These are phyloP conservation scores for Scedosporium apiospermum DNA, from an alignment of 2,329 filamentous ascomycete species.

Conservation along the genomic window DNA sequence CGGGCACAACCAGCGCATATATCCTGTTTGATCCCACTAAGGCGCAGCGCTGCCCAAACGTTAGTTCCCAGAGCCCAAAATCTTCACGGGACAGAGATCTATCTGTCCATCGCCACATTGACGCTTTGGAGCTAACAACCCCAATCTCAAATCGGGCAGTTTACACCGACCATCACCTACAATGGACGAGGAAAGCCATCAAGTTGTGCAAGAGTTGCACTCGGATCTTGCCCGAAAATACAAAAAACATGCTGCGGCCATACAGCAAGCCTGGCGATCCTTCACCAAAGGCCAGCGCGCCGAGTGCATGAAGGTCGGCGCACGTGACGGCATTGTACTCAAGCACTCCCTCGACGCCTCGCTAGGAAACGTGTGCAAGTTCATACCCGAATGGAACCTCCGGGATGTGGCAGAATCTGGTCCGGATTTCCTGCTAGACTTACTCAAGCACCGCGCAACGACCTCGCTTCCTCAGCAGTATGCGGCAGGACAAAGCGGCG, in stretches of 20 bases:
- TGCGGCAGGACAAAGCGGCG: constrained; percentile 15
- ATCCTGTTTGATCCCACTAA: no score
- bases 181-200: no score
- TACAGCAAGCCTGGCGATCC: constrained; percentile 30
- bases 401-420: constrained; percentile 24
- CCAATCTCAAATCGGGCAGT: no score
- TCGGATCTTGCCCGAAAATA: constrained; percentile 29
- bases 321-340: constrained; percentile 22
- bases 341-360: constrained; percentile 23
- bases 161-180: no score
- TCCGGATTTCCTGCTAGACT: constrained; percentile 25
- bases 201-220: constrained; percentile 20
- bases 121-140: no score
- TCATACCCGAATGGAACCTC: constrained; percentile 34
- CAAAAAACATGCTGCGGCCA: constrained; percentile 19
- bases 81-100: no score
- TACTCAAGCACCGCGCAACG: constrained; percentile 28
- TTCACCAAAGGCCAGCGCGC: constrained; percentile 23
- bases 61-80: no score
- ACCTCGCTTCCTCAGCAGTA: constrained; percentile 25
- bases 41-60: no score
- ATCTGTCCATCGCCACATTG: no score
- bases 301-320: constrained; percentile 23
- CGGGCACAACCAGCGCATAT: no score
- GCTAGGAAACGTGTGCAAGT: constrained; percentile 25